Percentiles rank a stretch among this genome's conserved stretches.
These are phyloP conservation scores for Dactylonectria estremocensis DNA, from an alignment of 2,329 filamentous ascomycete genomes.

Conservation along the genomic window DNA sequence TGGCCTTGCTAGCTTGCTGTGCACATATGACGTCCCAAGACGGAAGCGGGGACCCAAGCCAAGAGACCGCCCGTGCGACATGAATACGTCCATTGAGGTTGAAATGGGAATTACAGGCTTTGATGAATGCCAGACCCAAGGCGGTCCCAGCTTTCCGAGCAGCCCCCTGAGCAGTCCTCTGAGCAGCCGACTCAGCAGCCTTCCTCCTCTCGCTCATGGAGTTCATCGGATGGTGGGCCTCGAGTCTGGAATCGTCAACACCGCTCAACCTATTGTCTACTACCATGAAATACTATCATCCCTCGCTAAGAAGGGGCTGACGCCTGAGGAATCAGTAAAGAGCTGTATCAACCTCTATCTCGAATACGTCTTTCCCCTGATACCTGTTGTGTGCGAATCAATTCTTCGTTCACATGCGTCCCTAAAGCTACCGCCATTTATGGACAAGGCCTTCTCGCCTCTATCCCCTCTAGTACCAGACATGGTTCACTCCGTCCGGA, in stretches of 20 bases:
- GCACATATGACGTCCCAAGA: constrained; percentile 15
- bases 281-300: background rate
- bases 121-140: background rate
- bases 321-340: constrained; percentile 1
- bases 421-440: background rate
- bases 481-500: constrained; percentile 1
- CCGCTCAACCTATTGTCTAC: background rate
- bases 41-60: constrained; percentile 28
- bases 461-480: constrained; percentile 1
- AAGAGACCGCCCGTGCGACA: constrained; percentile 1
- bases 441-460: background rate
- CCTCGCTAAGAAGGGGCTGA: background rate
- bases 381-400: constrained; percentile 14
- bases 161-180: background rate
- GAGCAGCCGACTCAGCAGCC: background rate
- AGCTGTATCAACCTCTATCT: constrained; percentile 18
- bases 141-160: background rate
- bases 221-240: background rate
- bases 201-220: background rate
- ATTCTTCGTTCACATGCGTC: constrained; percentile 19
- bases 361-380: constrained; percentile 14
- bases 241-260: background rate
- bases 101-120: background rate
- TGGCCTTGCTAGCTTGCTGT: constrained; percentile 15
- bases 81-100: background rate